Evolutionary conservation across 257 asterid species (phyloP).

Genomic region (Solanum sitiens): DNA sequence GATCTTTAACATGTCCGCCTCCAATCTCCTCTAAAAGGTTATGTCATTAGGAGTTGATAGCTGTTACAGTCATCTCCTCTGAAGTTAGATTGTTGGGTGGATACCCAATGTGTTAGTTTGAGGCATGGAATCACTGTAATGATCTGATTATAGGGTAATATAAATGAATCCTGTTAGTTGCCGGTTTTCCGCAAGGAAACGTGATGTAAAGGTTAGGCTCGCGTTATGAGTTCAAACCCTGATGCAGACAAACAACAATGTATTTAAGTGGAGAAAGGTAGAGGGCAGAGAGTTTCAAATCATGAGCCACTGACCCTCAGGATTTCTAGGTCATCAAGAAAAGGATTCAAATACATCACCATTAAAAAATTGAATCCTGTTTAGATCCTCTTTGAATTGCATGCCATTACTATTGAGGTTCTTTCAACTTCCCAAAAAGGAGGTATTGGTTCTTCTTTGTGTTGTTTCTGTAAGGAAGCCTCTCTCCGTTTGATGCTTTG

Average conservation of each 20-base stretch:
- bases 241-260: not conserved
- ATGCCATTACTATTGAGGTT: not conserved
- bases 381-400: not conserved
- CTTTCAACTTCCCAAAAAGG: not conserved
- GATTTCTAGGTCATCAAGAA: not conserved
- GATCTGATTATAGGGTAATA: not conserved
- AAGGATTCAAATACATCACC: not conserved
- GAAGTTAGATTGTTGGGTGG: not conserved
- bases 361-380: not conserved
- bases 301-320: not conserved
- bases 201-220: not conserved
- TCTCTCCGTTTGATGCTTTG: not conserved
- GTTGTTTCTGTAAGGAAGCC: not conserved
- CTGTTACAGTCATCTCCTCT: not conserved
- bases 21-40: not conserved
- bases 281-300: not conserved
- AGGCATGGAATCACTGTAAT: not conserved
- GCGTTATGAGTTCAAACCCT: not conserved
- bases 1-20: not conserved
- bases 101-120: not conserved
- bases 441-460: not conserved
- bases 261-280: not conserved
- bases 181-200: not conserved
- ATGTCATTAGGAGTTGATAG: not conserved
- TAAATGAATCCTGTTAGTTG: not conserved